A percentile compares a stretch with the other conserved stretches of the same genome.
These are phyloP conservation scores for Scedosporium aurantiacum DNA, from an alignment of 2,329 filamentous ascomycete genomes.

Conservation along the genomic window DNA sequence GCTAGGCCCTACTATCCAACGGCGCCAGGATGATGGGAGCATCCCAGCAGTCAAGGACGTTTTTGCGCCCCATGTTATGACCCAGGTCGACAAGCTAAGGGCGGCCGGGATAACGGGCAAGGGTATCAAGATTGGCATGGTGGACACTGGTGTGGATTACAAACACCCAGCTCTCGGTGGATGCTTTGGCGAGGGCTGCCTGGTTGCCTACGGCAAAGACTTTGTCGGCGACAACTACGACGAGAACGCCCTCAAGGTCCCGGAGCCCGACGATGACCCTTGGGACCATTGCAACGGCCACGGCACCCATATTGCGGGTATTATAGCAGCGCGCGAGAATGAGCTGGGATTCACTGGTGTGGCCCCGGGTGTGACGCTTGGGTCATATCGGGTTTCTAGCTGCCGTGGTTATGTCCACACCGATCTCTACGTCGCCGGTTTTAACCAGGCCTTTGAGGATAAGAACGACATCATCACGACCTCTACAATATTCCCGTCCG, in stretches of 20 bases:
- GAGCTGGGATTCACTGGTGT: conserved; percentile 40
- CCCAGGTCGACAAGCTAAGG: conserved; percentile 42
- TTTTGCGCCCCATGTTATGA: conserved; percentile 43
- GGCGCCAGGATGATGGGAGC: conserved; percentile 3
- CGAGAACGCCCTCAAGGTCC: conserved; percentile 20
- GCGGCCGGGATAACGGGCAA: conserved; percentile 36
- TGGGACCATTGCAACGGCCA: conserved; percentile 45
- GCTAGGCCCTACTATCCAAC: conserved; percentile 17
- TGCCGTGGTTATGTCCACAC: conserved; percentile 37
- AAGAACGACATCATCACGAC: conserved; percentile 45
- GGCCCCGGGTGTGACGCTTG: conserved; percentile 43
- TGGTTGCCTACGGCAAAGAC: conserved; percentile 46
- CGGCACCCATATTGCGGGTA: conserved; percentile 52
- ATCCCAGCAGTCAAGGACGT: conserved; percentile 19
- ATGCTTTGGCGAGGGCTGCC: conserved; percentile 48
- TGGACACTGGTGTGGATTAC: conserved; percentile 50
- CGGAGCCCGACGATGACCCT: conserved; percentile 35
- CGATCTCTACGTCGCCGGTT: conserved; percentile 48
- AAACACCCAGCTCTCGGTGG: conserved; percentile 52
- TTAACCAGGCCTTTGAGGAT: conserved; percentile 47
- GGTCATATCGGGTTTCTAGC: conserved; percentile 46
- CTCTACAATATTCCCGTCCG: conserved; percentile 37
- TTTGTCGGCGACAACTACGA: conserved; percentile 46
- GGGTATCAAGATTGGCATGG: conserved; percentile 40
- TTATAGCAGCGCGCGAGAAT: conserved; percentile 46